Percentiles rank a stretch among this genome's conserved stretches.
These are phyloP conservation scores for Leccinum uliginosum DNA, from an alignment of 768 basidiomycete species.

Conservation along the genomic window DNA sequence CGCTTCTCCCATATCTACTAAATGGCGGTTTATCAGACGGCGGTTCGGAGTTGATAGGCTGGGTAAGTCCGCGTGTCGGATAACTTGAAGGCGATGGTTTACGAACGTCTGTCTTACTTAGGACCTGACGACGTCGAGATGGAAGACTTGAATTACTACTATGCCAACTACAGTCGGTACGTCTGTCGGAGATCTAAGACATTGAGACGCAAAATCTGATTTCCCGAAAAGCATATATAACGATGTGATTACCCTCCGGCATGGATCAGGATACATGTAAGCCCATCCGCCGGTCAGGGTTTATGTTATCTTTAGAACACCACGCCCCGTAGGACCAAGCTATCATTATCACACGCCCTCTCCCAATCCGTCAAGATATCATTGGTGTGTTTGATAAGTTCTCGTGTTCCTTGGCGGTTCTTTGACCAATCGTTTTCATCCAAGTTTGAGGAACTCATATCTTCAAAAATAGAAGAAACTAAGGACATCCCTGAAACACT, in stretches of 20 bases:
- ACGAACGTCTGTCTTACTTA: slow-evolving; percentile 26
- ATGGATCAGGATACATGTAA: slow-evolving; percentile 94
- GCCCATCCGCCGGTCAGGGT: slow-evolving; percentile 27
- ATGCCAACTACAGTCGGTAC: slow-evolving; percentile 93
- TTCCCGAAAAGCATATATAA: slow-evolving; percentile 74
- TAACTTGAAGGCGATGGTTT: slow-evolving; percentile 2
- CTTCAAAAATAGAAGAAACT: slow-evolving; percentile 91
- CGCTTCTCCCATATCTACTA: background rate
- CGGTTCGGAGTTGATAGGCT: slow-evolving; percentile 92
- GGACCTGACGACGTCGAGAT: slow-evolving; percentile 88
- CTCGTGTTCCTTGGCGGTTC: background rate
- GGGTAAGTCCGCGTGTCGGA: slow-evolving; percentile 38
- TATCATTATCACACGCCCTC: slow-evolving; percentile 90
- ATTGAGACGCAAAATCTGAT: slow-evolving; percentile 22
- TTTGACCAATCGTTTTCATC: background rate
- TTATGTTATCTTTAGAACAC: slow-evolving; percentile 8
- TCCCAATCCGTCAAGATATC: slow-evolving; percentile 98
- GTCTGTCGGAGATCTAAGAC: slow-evolving; percentile 15
- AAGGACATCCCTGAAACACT: slow-evolving; percentile 94
- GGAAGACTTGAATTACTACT: slow-evolving; percentile 97
- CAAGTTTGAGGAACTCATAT: slow-evolving; percentile 93
- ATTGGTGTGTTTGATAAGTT: slow-evolving; percentile 44
- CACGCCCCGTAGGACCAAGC: slow-evolving; percentile 72
- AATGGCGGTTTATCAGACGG: slow-evolving; percentile 49
- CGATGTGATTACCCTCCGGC: slow-evolving; percentile 92